Percentiles rank a stretch among this genome's conserved stretches.
These are phyloP conservation scores for Serendipita sp. DNA, from an alignment of 768 basidiomycete genomes.

Conservation along the genomic window DNA sequence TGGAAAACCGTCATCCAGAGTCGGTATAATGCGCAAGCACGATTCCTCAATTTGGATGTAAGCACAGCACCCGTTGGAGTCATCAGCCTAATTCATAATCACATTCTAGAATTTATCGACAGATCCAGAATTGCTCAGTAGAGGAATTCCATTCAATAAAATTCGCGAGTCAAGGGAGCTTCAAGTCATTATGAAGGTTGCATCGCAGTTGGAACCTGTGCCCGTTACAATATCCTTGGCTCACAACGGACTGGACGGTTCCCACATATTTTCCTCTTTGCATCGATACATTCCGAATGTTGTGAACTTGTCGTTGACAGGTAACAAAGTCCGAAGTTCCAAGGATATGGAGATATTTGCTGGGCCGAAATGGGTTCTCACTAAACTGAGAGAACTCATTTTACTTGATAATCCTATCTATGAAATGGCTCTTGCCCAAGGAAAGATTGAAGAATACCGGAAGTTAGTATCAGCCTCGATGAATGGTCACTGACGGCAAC, in stretches of 20 bases:
- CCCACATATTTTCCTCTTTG: conserved; percentile 42
- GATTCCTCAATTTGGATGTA: conserved; percentile 72
- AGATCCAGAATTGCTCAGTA: not conserved
- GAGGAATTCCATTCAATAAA: conserved; percentile 5
- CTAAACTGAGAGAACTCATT: conserved; percentile 53
- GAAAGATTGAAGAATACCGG: conserved; percentile 46
- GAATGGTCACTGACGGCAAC: not conserved
- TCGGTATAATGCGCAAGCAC: conserved; percentile 51
- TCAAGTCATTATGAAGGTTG: conserved; percentile 78
- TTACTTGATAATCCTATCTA: conserved; percentile 62
- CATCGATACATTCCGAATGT: conserved; percentile 63
- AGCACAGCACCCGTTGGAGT: conserved; percentile 16
- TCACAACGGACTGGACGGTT: conserved; percentile 49
- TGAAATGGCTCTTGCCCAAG: conserved; percentile 38
- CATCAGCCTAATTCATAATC: not conserved
- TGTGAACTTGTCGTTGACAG: conserved; percentile 62
- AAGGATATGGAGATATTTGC: conserved; percentile 55
- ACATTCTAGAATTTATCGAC: conserved; percentile 29
- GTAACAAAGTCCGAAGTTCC: conserved; percentile 52
- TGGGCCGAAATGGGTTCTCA: conserved; percentile 33
- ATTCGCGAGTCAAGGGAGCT: conserved; percentile 32
- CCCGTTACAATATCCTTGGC: conserved; percentile 62
- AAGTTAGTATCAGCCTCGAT: conserved; percentile 29
- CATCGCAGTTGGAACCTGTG: conserved; percentile 58
- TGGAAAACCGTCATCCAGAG: conserved; percentile 61